A percentile compares a stretch with the other conserved stretches of the same genome.
phyloP scores from a whole-genome alignment of 306 rosid genomes.

The Carpinus viminea region DNA sequence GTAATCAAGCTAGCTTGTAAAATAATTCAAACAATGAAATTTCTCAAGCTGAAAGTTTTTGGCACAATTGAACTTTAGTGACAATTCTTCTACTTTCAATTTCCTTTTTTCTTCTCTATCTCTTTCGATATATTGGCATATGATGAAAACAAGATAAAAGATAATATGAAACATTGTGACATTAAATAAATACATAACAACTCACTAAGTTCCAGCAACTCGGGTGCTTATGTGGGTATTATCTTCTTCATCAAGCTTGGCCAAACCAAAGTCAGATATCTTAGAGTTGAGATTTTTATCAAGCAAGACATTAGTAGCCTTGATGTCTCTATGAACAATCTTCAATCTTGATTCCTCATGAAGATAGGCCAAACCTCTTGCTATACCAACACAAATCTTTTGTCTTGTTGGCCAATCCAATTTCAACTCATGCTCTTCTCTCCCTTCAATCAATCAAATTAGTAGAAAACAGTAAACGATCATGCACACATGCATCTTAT shows the following conservation, averaged over 20 bases:
- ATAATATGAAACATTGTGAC: background rate
- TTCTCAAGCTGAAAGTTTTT: background rate
- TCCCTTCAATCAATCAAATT: slow-evolving; percentile 19
- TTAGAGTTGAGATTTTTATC: slow-evolving; percentile 39
- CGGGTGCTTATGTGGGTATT: slow-evolving; percentile 45
- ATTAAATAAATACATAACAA: background rate
- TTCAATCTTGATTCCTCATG: slow-evolving; percentile 45
- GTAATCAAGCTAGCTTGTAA: background rate
- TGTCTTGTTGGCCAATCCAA: slow-evolving; percentile 39
- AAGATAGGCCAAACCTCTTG: slow-evolving; percentile 36
- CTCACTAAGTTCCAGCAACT: slow-evolving; percentile 43
- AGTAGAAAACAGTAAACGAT: background rate
- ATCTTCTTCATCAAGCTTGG: slow-evolving; percentile 46
- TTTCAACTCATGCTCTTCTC: slow-evolving; percentile 6
- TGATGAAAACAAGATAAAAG: background rate
- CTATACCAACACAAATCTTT: slow-evolving; percentile 35
- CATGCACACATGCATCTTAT: background rate
- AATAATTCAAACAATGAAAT: background rate
- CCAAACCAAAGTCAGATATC: slow-evolving; percentile 46
- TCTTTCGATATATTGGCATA: background rate
- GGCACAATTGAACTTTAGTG: background rate
- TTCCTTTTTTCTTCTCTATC: background rate
- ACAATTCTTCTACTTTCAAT: background rate
- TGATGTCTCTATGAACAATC: slow-evolving; percentile 51
- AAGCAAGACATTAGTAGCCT: slow-evolving; percentile 46